phyloP scores from a whole-genome alignment of 139 green algal species.

The Edaphochlamys debaryana region DNA sequence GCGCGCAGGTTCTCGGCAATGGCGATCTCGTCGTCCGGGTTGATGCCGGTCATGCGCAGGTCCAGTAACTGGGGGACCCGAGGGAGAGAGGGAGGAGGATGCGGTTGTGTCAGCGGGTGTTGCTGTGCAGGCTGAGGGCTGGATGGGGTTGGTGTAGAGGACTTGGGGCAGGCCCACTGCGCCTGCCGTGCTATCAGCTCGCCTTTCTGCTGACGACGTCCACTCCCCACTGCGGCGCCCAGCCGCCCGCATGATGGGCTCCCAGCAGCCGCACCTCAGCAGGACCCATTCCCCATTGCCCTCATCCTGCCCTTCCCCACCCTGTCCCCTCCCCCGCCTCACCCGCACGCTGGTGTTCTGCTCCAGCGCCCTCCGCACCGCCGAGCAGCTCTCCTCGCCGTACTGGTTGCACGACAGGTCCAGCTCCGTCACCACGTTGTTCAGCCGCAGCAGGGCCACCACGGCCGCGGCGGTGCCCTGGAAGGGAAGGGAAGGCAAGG shows the following conservation, averaged over 20 bases:
- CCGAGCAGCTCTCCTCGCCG: constrained; percentile 39
- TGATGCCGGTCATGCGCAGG: constrained; percentile 50
- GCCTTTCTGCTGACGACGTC: no score
- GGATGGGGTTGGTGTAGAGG: no score
- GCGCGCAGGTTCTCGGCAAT: constrained; percentile 52
- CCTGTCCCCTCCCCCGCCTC: background rate
- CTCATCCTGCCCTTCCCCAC: background rate
- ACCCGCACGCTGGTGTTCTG: constrained; percentile 49
- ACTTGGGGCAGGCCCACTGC: no score
- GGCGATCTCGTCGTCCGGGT: constrained; percentile 53
- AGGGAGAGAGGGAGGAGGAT: background rate
- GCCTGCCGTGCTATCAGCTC: no score
- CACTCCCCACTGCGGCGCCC: no score
- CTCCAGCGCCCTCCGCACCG: constrained; percentile 40
- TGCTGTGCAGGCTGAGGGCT: no score
- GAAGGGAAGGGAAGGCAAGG: no score
- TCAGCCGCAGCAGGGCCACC: constrained; percentile 58
- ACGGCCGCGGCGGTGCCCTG: constrained; percentile 51
- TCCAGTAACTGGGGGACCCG: constrained; percentile 42
- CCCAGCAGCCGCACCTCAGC: no score
- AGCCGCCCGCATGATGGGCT: no score
- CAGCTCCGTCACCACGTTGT: constrained; percentile 61
- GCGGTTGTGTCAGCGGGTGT: no score
- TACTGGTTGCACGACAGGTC: constrained; percentile 72
- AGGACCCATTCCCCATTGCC: no score